A percentile compares a stretch with the other conserved stretches of the same genome.
These are phyloP conservation scores for Backusella mclennaniae DNA, from an alignment of 192 early-diverging fungal genomes.

Conservation along the genomic window DNA sequence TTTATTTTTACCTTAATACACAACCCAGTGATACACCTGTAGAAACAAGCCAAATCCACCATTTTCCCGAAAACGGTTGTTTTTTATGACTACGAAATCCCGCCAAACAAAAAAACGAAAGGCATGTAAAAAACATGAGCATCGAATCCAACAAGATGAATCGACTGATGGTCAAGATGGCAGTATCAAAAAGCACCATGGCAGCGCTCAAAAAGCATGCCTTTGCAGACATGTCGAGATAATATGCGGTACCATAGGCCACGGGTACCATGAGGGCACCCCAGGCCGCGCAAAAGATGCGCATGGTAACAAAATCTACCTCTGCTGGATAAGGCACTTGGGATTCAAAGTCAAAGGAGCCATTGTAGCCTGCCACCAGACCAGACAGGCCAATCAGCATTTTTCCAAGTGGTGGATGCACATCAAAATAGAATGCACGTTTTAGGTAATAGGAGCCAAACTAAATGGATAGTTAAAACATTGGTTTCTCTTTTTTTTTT, in stretches of 20 bases:
- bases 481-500: neutral
- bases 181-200: conserved; percentile 66
- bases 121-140: conserved; percentile 46
- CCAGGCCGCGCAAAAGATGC: conserved; percentile 84
- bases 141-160: conserved; percentile 17
- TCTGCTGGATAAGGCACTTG: conserved; percentile 71
- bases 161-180: conserved; percentile 39
- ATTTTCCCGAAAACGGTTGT: conserved; percentile 71
- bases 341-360: conserved; percentile 82
- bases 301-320: conserved; percentile 87
- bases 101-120: conserved; percentile 64
- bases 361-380: conserved; percentile 80
- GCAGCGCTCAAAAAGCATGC: conserved; percentile 71
- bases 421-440: conserved; percentile 93
- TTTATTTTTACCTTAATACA: conserved; percentile 40
- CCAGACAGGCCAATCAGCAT: conserved; percentile 91
- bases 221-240: conserved; percentile 64
- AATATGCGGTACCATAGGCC: conserved; percentile 83
- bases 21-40: conserved; percentile 86
- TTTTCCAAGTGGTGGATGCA: conserved; percentile 97
- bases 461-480: conserved; percentile 35
- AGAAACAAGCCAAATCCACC: conserved; percentile 85
- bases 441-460: conserved; percentile 96
- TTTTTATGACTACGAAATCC: conserved; percentile 44
- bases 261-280: conserved; percentile 87